Evolutionary conservation across 2,329 filamentous ascomycete species (phyloP), one percentile per base, ranked within the genome.

Genomic region (Aspergillus sp.): DNA sequence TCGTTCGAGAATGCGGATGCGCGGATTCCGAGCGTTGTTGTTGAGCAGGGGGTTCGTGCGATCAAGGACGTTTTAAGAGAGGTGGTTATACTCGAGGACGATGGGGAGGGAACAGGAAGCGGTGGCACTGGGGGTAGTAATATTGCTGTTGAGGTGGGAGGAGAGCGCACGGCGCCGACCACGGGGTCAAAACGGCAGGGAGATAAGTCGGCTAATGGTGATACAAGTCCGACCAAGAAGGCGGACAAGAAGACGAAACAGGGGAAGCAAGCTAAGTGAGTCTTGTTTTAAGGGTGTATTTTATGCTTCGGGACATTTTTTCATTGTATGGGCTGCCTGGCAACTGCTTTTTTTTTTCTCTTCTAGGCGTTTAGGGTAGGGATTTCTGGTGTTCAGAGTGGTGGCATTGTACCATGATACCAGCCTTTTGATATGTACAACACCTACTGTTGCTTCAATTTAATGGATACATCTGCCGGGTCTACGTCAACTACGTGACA

Each of bases 11-110:
- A 72, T 14, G 70, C 76, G 51, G 76, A 81, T 55, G 78, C 85
- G 31, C 73, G 73, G 35, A 77, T 85, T 17, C 82, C 82, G 0
- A 69, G 78, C 17, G 68, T 68, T 4, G 80, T 81, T 6, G 77
- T 85, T 25, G 74, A 77, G 31, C 78, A 80, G 56, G 83, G 82
- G 0, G 77, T 82, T 7, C 78, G 76, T 57, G 77, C 79, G 17
- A 72, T 86, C 40, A 79, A 79, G 66, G 79, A 77, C 56, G 80
- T 82, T 62, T 66, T 86, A 64, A 75, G 82, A 56, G 77, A 78
- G 62, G 76, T 83, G 23, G 79, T 80, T 46, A 79, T 77, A 19
- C 64, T 80, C 17, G 75, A 77, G 55, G 77, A 76, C 46, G 78
- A 77, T 31, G 52, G 47, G 23, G 56, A 55, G 27, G 53, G 43